Evolutionary conservation across 1,284 basidiomycete species (phyloP).

Genomic region (Ceratobasidium sp.): DNA sequence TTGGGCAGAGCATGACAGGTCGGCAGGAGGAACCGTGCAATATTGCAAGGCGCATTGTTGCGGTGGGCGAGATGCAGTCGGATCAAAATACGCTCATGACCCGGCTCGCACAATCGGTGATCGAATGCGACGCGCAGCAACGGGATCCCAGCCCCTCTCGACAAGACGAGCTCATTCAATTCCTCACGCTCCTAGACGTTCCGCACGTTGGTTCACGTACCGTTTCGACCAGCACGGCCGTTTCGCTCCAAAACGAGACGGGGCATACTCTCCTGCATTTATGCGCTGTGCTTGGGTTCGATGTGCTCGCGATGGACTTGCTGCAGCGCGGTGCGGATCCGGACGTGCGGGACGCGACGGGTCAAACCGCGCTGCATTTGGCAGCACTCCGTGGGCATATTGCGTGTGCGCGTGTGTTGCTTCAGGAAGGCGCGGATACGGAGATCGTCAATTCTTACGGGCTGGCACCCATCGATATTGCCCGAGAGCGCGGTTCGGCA

Average conservation of each 20-base stretch:
- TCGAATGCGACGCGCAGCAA: slow-evolving; percentile 11
- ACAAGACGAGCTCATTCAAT: slow-evolving; percentile 46
- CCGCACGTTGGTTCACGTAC: slow-evolving; percentile 38
- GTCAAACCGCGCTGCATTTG: slow-evolving; percentile 90
- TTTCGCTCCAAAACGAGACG: slow-evolving; percentile 54
- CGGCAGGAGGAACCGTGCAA: slow-evolving; percentile 93
- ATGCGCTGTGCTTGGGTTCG: slow-evolving; percentile 83
- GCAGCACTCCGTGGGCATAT: slow-evolving; percentile 76
- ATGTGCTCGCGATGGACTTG: slow-evolving; percentile 76
- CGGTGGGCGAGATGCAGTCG: slow-evolving; percentile 33
- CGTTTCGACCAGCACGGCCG: slow-evolving; percentile 33
- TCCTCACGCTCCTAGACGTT: slow-evolving; percentile 45
- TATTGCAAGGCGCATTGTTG: slow-evolving; percentile 85
- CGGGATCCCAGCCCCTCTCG: slow-evolving; percentile 27
- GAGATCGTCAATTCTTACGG: slow-evolving; percentile 82
- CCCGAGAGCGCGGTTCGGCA: slow-evolving; percentile 64
- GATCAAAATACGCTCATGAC: slow-evolving; percentile 26
- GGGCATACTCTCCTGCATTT: slow-evolving; percentile 91
- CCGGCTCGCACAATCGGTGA: slow-evolving; percentile 20
- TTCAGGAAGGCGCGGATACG: slow-evolving; percentile 81
- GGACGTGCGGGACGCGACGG: slow-evolving; percentile 88
- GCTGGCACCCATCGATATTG: slow-evolving; percentile 82
- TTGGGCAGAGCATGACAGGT: slow-evolving; percentile 96
- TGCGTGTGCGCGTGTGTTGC: slow-evolving; percentile 73
- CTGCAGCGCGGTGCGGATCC: slow-evolving; percentile 78